Base-by-base conservation (phyloP, 495 filamentous ascomycete species). In the Choiromyces venosus region DNA sequence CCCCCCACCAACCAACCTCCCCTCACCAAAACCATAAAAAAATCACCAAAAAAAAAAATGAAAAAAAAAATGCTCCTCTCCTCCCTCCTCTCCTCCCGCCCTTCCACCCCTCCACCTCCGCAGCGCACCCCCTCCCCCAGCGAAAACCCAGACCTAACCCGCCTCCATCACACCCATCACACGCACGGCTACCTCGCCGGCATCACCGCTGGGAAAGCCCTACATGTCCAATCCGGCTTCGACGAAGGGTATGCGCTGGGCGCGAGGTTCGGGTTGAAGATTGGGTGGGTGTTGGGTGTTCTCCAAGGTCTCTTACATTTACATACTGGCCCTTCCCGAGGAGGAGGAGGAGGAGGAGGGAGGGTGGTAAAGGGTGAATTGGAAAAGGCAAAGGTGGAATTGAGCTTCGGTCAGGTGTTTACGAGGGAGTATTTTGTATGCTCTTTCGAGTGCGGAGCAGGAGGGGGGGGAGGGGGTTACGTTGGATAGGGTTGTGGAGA, bases 131-230 rank as follows among this genome's bases (percentile, higher is more conserved):
- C 65, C 37, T 39, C 65, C 29, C 61, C 52, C 1, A 5, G 8
- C 35, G 77, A 73, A 35, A 71, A 61, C 66, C 71, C 25, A 7
- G 78, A 80, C 67, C 18, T 75, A 19, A 33, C 46, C 2, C 69
- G 64, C 16, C 78, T 80, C 19, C 70, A 70, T 5, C 77, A 68
- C 65, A 80, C 78, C 2, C 94, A 97, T 82, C 86, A 87, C 42
- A 97, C 89, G 10, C 88, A 91, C n/a, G 94, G 95, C 67, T 98
- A 97, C 83, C 90, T 94, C 72, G 92, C 94, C 74, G 94, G 95
- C 72, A 88, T 97, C 74, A 85, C 91, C 4, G 78, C 81, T 4
- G 90, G 90, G 29, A 97, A 97, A 82, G 83, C 85, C 19, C 76
- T 85, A 67, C 87, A 86, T 74, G 86, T 96, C 18, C 94, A 98